These are phyloP conservation scores for Teunomyces funiuensis DNA, from an alignment of 805 yeast genomes.

Conservation along the genomic window DNA sequence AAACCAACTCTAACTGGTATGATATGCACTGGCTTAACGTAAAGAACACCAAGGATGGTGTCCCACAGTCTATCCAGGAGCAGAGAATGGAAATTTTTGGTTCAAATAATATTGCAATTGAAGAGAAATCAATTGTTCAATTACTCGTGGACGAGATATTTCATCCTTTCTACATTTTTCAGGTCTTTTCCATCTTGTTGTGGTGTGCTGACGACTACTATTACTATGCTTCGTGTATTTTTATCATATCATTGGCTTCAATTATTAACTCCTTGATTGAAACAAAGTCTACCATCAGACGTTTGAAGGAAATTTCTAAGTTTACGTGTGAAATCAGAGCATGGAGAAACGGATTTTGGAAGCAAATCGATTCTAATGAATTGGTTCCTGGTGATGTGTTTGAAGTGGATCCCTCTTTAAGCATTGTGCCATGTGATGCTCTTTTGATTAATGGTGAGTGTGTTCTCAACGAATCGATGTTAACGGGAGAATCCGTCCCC, in stretches of 20 bases:
- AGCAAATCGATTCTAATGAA: slow-evolving; percentile 68
- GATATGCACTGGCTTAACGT: slow-evolving; percentile 74
- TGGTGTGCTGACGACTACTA: slow-evolving; percentile 94
- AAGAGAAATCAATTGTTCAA: slow-evolving; percentile 64
- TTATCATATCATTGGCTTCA: slow-evolving; percentile 79
- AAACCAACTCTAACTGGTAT: slow-evolving; percentile 83
- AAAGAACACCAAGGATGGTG: slow-evolving; percentile 60
- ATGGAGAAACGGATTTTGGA: slow-evolving; percentile 92
- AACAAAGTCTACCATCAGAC: slow-evolving; percentile 69
- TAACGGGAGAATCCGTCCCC: slow-evolving; percentile 98
- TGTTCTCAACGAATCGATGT: slow-evolving; percentile 95
- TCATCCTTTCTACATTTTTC: slow-evolving; percentile 95
- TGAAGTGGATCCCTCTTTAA: slow-evolving; percentile 83
- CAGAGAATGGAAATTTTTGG: slow-evolving; percentile 78
- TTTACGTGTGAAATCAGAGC: slow-evolving; percentile 83
- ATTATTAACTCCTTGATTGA: slow-evolving; percentile 81
- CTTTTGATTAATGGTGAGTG: slow-evolving; percentile 87
- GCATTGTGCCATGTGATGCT: slow-evolving; percentile 84
- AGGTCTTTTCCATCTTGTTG: slow-evolving; percentile 82
- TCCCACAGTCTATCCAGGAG: slow-evolving; percentile 65
- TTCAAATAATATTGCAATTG: slow-evolving; percentile 68
- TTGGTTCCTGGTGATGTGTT: slow-evolving; percentile 95
- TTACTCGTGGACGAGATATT: slow-evolving; percentile 82
- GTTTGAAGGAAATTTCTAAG: slow-evolving; percentile 71
- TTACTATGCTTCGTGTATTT: slow-evolving; percentile 91